These are phyloP conservation scores for Vaccinium myrtillus DNA, from an alignment of 148 eudicot species.

Conservation along the genomic window DNA sequence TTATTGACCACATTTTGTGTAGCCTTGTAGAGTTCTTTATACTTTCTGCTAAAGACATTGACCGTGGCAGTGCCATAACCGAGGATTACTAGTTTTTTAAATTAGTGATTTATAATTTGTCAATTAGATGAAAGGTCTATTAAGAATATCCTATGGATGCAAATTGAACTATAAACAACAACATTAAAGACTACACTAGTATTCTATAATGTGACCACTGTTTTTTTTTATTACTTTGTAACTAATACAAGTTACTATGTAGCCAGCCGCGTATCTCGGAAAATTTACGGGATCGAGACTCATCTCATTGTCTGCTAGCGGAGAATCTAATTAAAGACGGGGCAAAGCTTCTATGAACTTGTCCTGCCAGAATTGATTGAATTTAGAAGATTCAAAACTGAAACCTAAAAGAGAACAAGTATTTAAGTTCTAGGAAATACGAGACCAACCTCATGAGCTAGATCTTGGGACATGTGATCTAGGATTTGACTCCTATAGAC, in stretches of 20 bases:
- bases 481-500: too few species aligned
- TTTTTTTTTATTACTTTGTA: background rate
- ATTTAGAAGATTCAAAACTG: background rate
- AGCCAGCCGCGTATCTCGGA: background rate
- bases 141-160: conserved; percentile 3
- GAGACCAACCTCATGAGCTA: too few species aligned
- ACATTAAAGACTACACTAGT: background rate
- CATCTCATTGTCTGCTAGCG: background rate
- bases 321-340: background rate
- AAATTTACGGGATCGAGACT: too few species aligned
- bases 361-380: background rate
- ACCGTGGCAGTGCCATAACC: background rate
- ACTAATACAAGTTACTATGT: background rate
- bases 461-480: background rate
- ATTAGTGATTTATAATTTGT: background rate
- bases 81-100: background rate
- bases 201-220: background rate
- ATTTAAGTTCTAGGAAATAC: too few species aligned
- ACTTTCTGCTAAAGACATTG: background rate
- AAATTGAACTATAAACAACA: background rate
- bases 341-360: background rate
- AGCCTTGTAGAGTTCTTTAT: background rate
- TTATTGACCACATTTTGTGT: background rate
- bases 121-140: background rate
- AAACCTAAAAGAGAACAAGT: too few species aligned